phyloP scores from a whole-genome alignment of 352 stramenopile species.

The Globisporangium acanthophoron region DNA sequence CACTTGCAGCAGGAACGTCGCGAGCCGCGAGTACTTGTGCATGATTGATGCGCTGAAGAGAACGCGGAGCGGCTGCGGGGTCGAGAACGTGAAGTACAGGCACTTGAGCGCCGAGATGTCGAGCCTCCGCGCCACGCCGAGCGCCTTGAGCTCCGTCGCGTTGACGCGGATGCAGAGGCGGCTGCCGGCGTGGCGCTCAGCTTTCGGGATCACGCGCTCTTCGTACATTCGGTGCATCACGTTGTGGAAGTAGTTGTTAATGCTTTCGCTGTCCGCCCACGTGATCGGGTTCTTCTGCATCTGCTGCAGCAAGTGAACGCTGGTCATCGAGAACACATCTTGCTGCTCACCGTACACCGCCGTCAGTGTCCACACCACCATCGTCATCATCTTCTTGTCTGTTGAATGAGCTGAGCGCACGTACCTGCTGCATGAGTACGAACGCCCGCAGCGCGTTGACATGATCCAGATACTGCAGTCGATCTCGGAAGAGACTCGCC shows the following conservation, averaged over 20 bases:
- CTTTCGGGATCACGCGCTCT: conserved; percentile 32
- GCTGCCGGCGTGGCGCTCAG: conserved; percentile 32
- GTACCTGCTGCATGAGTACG: conserved; percentile 74
- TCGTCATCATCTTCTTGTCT: not conserved
- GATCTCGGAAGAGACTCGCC: conserved; percentile 43
- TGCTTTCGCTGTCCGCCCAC: conserved; percentile 47
- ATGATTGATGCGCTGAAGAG: conserved; percentile 56
- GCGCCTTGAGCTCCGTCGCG: conserved; percentile 34
- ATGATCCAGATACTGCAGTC: conserved; percentile 45
- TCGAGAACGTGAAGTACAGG: conserved; percentile 50
- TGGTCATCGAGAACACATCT: conserved; percentile 59
- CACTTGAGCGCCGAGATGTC: conserved; percentile 55
- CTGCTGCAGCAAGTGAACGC: conserved; percentile 39
- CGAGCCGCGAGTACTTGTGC: conserved; percentile 56
- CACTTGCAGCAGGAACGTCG: conserved; percentile 54
- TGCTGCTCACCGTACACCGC: conserved; percentile 25
- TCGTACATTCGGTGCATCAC: conserved; percentile 45
- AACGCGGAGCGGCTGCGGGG: conserved; percentile 42
- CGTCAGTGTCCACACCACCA: not conserved
- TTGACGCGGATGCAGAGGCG: conserved; percentile 45
- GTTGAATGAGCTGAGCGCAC: not conserved
- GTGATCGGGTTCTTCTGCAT: conserved; percentile 45
- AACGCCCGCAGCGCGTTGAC: conserved; percentile 47
- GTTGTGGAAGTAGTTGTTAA: conserved; percentile 51
- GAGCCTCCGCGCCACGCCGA: conserved; percentile 27